Conservation (phyloP, 768 basidiomycete species). For the Lentinula sp. region DNA sequence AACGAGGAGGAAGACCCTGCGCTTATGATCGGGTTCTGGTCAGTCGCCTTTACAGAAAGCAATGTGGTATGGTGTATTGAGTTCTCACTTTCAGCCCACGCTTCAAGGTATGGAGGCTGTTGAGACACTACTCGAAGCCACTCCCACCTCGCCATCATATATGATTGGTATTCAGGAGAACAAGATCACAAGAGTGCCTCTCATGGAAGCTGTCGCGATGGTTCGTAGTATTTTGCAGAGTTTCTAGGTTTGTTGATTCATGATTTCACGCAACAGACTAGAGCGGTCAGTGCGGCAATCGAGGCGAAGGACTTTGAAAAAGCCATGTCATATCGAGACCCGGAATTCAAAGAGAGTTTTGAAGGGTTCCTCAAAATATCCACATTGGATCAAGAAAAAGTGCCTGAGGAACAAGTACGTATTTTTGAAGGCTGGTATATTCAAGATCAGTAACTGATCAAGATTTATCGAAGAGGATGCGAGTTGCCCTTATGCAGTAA, state of each 20-base stretch:
- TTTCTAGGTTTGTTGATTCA: constrained; percentile 6
- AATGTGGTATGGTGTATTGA: not conserved
- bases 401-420: constrained; percentile 47
- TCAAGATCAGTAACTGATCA: constrained; percentile 8
- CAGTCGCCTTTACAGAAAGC: constrained; percentile 16
- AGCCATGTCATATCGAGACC: constrained; percentile 85
- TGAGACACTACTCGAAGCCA: constrained; percentile 78
- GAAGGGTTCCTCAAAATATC: constrained; percentile 82
- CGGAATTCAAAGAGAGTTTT: constrained; percentile 84
- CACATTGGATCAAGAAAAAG: constrained; percentile 43
- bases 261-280: constrained; percentile 50
- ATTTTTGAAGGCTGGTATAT: not conserved
- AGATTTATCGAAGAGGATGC: constrained; percentile 49
- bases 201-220: constrained; percentile 91
- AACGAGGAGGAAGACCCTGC: constrained; percentile 91
- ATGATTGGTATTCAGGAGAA: constrained; percentile 97
- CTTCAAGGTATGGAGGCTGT: constrained; percentile 96
- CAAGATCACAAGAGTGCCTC: constrained; percentile 86
- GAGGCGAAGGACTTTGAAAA: constrained; percentile 76
- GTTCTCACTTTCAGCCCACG: constrained; percentile 58
- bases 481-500: constrained; percentile 81
- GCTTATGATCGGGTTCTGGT: constrained; percentile 92
- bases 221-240: constrained; percentile 27
- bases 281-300: constrained; percentile 79
- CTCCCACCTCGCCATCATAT: constrained; percentile 87